Base-by-base conservation (phyloP, 139 green algal genomes). In the Picochlorum sp. region DNA sequence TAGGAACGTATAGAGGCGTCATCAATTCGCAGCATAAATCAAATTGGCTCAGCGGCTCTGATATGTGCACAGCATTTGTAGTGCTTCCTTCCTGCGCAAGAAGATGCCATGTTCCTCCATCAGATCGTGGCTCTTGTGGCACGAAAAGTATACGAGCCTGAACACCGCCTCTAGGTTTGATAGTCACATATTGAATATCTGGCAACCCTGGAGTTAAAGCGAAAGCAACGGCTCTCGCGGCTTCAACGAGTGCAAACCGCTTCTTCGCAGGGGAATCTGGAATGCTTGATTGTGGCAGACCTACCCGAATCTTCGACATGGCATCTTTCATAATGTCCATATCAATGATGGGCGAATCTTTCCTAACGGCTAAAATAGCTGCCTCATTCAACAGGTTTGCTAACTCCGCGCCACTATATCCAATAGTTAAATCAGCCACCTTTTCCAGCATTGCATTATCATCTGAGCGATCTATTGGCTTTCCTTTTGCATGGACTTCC, bases 301-400 rank as follows among this genome's bases (percentile, higher is more conserved):
- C 82, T 65, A 87, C 60, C 6, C 49, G 21, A 11, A 69, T 28
- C 70, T 87, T 85, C 59, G 83, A 69, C 66, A 84, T 82, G 31
- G 72, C 74, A 55, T 80, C 77, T 38, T 57, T 56, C 4, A 83
- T 56, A 14, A 77, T 55, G 3, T 28, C 15, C 58, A 81, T 67
- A 59, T 74, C 45, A 45, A 88, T 86, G 20, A 24, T 37, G 6
- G 61, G 21, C 23, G 45, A 20, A 21, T 82, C 60, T 13, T 20
- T 45, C 16, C 72, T 38, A 24, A 85, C 84, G 60, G 69, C 67
- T 20, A 90, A 66, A 67, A 90, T 90, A 60, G 85, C 79, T 24
- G 71, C 75, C 65, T 91, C 83, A 60, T 91, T 91, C 37, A 91
- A 69, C 30, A 89, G 68, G 72, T 90, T 90, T 52, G 83, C 83